phyloP scores from a whole-genome alignment of 2,329 filamentous ascomycete species.

The Davidsoniella australis region DNA sequence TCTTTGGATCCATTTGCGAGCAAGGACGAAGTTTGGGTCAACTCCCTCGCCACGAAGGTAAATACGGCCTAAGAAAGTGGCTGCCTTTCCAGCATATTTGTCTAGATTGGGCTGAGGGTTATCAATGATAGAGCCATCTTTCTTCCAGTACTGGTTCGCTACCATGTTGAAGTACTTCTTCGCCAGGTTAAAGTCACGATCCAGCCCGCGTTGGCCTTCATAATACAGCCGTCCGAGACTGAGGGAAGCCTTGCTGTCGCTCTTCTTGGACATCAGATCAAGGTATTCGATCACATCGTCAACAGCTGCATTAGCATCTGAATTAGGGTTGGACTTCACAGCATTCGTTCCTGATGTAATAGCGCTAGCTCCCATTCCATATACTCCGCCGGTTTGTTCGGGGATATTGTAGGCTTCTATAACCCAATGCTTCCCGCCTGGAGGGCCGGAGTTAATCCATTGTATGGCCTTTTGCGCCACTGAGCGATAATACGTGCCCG shows the following conservation, averaged over 20 bases:
- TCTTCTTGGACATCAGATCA: constrained; percentile 77
- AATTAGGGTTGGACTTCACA: constrained; percentile 52
- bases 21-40: constrained; percentile 59
- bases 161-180: constrained; percentile 69
- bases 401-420: constrained; percentile 71
- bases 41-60: constrained; percentile 76
- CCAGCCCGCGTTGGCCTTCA: constrained; percentile 62
- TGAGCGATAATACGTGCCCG: constrained; percentile 75
- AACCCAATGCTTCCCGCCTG: constrained; percentile 64
- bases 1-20: constrained; percentile 67
- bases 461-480: constrained; percentile 85
- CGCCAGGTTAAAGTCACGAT: constrained; percentile 55
- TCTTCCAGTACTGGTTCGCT: constrained; percentile 63
- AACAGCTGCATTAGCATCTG: constrained; percentile 68
- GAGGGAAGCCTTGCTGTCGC: constrained; percentile 73
- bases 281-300: constrained; percentile 92
- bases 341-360: constrained; percentile 76
- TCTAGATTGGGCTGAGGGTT: constrained; percentile 56
- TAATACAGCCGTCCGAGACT: constrained; percentile 77
- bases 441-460: constrained; percentile 78
- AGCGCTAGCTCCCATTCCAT: constrained; percentile 85
- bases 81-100: constrained; percentile 65
- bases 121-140: constrained; percentile 56
- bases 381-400: constrained; percentile 81
- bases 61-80: constrained; percentile 78